Evolutionary conservation across 1,139 yeast genomes (phyloP), one percentile per base, ranked within the genome.

Genomic region (Kodamaea sp.): DNA sequence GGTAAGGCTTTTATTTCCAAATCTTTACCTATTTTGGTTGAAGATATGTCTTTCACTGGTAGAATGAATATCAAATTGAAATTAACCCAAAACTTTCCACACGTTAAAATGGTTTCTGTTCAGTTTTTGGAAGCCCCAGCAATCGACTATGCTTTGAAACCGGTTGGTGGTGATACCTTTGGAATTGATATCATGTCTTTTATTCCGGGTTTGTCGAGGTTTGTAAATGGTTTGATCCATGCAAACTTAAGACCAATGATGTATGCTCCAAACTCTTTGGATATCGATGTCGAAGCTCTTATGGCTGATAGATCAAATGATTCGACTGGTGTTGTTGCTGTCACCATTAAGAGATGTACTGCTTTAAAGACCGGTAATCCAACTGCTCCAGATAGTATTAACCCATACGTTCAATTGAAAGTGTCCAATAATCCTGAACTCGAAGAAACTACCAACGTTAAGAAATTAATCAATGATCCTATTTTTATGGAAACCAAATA

Each of bases 101-200:
- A 84, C 50, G 81, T 85, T 40, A 81, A 80, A 48, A 63, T 78
- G 54, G 86, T 84, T 12, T 79, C 87, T 9, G 67, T 84, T 40
- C 84, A 81, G 49, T 78, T 85, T 52, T 67, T 84, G 54, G 92
- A 84, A 58, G 84, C 90, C 23, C 92, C 94, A 31, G 69, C 73
- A 20, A 82, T 84, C 54, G 90, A 82, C 56, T 84, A 84, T 57
- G 82, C 81, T 15, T 75, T 85, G 64, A 84, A 84, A 55, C 95
- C 95, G n/a, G 84, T 84, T 40, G 92, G 92, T 58, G 94, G 94
- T 63, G 90, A 84, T 56, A 81, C 89, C 11, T 72, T 84, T 45
- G 95, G 95, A 46, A 58, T 85, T 39, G 95, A 85, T 65, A 77
- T 85, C 47, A 85, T 85, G 94, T 80, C 90, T 1, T 73, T 84